phyloP scores from a whole-genome alignment of 2,329 filamentous ascomycete genomes.

The Aspergillus japonicus region DNA sequence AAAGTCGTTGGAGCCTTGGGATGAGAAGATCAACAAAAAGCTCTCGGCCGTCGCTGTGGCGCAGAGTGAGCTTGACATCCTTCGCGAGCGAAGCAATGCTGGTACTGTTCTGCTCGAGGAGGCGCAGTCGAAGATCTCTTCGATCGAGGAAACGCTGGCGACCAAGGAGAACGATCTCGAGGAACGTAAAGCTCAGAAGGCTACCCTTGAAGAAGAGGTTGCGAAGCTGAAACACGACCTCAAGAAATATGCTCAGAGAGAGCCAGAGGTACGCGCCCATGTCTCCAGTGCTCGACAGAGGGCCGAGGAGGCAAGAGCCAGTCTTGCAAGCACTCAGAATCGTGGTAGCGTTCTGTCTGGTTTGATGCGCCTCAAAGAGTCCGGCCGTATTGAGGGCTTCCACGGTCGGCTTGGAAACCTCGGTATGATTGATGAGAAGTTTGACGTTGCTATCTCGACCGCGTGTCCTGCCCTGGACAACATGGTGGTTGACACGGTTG shows the following conservation, averaged over 20 bases:
- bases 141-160: slow-evolving; percentile 68
- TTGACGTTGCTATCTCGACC: slow-evolving; percentile 97
- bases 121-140: slow-evolving; percentile 72
- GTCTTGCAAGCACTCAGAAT: slow-evolving; percentile 83
- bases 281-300: slow-evolving; percentile 90
- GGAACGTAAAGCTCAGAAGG: slow-evolving; percentile 70
- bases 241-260: slow-evolving; percentile 68
- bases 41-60: slow-evolving; percentile 91
- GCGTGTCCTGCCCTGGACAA: slow-evolving; percentile 90
- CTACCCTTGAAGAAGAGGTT: slow-evolving; percentile 70
- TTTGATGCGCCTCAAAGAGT: slow-evolving; percentile 91
- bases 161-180: slow-evolving; percentile 74
- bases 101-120: slow-evolving; percentile 82
- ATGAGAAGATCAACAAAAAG: slow-evolving; percentile 94
- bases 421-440: slow-evolving; percentile 87
- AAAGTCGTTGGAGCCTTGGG: slow-evolving; percentile 93
- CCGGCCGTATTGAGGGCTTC: slow-evolving; percentile 94
- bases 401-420: slow-evolving; percentile 93
- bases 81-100: slow-evolving; percentile 84
- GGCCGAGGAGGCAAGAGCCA: slow-evolving; percentile 91
- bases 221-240: slow-evolving; percentile 70
- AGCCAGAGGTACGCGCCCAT: slow-evolving; percentile 78
- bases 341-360: slow-evolving; percentile 90
- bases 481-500: slow-evolving; percentile 93
- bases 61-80: slow-evolving; percentile 88